Evolutionary conservation across 1,139 yeast species (phyloP), one percentile per base, ranked within the genome.

Genomic region (Hyphopichia fennica): DNA sequence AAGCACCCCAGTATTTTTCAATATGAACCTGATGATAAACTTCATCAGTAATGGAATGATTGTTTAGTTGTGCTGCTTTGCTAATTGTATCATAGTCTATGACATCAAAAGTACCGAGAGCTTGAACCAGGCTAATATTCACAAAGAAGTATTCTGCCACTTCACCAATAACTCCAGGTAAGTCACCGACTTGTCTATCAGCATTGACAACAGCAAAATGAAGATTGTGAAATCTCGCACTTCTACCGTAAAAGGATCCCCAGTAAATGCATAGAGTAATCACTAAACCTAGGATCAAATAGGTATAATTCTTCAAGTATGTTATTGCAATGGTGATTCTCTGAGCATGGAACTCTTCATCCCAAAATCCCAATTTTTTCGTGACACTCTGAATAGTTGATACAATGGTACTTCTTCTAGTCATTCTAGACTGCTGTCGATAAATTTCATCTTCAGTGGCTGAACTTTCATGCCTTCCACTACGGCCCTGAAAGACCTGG

Each of bases 1-100:
- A 57, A 3, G 60, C 61, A 2, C 54, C 60, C 67, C 70, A 66
- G 41, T 55, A 62, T 36, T 59, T 56, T 40, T 63, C 64, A 45
- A 63, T 67, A 42, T 65, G 69, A 7, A 67, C 48, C 40, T 57
- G 60, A 16, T 64, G 50, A 43, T 57, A 42, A 2, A 66, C 60
- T 45, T 64, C 71, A n/a, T 56, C 52, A 6, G 56, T 49, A 13
- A 62, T 46, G 34, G 62, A 48, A 37, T 48, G 46, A 44, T 58
- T 62, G 34, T 54, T 48, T 7, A 40, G 27, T 8, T 38, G 28
- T 2, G 71, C 67, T 36, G 51, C 35, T 3, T 38, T 38, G 1
- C 47, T 29, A 14, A 65, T 49, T 14, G 53, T 47, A 2, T 54
- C 45, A 38, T 48, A 46, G 44, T 60, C 49, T 56, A 60, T 54